Evolutionary conservation across 352 stramenopile species (phyloP), one percentile per base, ranked within the genome.

Genomic region (Phytophthora capsici): DNA sequence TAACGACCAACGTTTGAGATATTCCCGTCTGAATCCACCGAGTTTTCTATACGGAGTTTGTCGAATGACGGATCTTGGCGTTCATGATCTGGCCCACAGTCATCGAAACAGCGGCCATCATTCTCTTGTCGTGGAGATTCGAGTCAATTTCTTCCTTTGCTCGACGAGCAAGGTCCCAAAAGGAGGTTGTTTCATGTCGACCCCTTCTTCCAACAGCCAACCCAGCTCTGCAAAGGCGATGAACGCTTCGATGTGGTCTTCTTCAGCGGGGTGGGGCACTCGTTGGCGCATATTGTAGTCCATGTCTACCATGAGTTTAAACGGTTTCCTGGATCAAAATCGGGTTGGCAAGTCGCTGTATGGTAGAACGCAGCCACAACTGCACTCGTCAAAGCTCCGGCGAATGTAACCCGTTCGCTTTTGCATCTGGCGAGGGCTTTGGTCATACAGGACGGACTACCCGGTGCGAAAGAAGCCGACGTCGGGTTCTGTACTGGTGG

Each of bases 211-310:
- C 5, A 19, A 34, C 5, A 80, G 59, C 44, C 55, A 50, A 2
- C 45, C 46, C 4, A 73, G n/a, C 2, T 48, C 48, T 20, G 41
- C 38, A 6, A 72, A 64, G 0, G 57, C 52, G 8, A 75, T 63
- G 52, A 74, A 82, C 7, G 57, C 58, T n/a, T 75, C 75, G 16
- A 87, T 62, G 6, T 57, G 48, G 4, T 69, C 60, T 30, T 62
- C 41, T 25, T 67, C 46, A 13, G 64, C 48, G 0, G 69, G 63
- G 7, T 49, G 25, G 0, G 71, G 56, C n/a, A 81, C 54, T 22
- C 75, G 72, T 6, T 65, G 50, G 16, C 77, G 75, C 69, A 86
- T 84, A 46, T 82, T 78, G 40, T 80, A 76, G 57, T 76, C 63
- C 53, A 78, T 36, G 25, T 73, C 49, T 22, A 68, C 57, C n/a